phyloP scores from a whole-genome alignment of 768 basidiomycete genomes.

The Tephrocybe sp. region DNA sequence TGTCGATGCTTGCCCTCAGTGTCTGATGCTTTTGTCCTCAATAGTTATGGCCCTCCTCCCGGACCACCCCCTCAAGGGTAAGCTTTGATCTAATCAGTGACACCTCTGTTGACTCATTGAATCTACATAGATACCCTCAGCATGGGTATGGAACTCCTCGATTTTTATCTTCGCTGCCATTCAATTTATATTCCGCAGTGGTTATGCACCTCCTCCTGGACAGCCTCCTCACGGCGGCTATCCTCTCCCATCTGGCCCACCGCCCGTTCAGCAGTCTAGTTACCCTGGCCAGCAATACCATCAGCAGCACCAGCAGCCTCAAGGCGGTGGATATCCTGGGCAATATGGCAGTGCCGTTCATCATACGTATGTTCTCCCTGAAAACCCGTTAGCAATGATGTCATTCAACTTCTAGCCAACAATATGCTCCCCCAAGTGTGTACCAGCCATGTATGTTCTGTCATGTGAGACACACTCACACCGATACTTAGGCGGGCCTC shows the following conservation, averaged over 20 bases:
- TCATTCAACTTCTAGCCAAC: background rate
- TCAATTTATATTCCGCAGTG: background rate
- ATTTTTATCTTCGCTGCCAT: background rate
- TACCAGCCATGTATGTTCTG: background rate
- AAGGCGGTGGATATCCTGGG: conserved; percentile 26
- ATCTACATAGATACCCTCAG: background rate
- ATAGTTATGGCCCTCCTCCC: conserved; percentile 20
- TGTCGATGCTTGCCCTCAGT: background rate
- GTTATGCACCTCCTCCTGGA: conserved; percentile 17
- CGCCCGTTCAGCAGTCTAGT: conserved; percentile 29
- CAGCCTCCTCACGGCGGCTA: conserved; percentile 17
- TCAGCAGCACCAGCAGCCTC: conserved; percentile 31
- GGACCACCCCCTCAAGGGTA: conserved; percentile 15
- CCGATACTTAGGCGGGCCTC: conserved; percentile 32
- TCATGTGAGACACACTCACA: background rate
- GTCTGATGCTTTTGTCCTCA: background rate
- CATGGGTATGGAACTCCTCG: conserved; percentile 8
- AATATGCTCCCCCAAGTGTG: conserved; percentile 22
- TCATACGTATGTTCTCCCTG: conserved; percentile 6
- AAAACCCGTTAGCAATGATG: background rate
- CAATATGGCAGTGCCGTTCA: conserved; percentile 23
- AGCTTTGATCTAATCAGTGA: background rate
- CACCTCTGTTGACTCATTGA: background rate
- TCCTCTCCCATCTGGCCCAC: conserved; percentile 26
- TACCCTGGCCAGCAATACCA: conserved; percentile 42